Base-by-base conservation (phyloP, 169 alveolate genomes). In the Cryptosporidium sp. region DNA sequence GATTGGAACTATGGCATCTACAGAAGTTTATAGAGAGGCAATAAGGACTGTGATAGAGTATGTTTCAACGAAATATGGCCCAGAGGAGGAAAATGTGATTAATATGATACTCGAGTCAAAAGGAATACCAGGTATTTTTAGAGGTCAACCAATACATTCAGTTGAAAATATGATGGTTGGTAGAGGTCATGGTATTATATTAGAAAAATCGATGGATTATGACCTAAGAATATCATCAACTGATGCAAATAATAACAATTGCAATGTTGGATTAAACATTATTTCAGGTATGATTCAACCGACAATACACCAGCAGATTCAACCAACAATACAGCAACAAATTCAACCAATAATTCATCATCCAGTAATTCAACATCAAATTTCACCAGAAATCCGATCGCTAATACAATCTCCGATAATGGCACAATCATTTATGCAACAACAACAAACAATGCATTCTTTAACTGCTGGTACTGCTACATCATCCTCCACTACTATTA, bases 41-140 rank as follows among this genome's bases (percentile, higher is more conserved):
- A 39, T 80, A 23, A 43, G 74, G 33, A 33, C 55, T 16, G 59
- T 80, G 33, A 80, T 45, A 6, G 89, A 80, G 31, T 80, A 80
- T 48, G 52, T 80, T 26, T 62, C 59, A 23, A 80, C 69, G 1
- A 80, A 80, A 23, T 67, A 61, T 48, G 89, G 89, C 3, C 89
- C 71, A 26, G 75, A 80, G n/a, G 89, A 80, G 21, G 89, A 61
- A 26, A 48, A 50, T 18, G 74, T 80, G n/a, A 80, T 80, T 3
- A 65, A 80, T 33, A 41, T 65, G 68, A 80, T 80, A 61, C 18
- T 80, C 7, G 75, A 80, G 75, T 23, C 89, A 26, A 80, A 80
- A 50, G 89, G 89, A 12, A 80, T 80, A 18, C 86, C 86, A 21
- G 48, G 85, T 21, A 50, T 39, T 65, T 35, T 33, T 31, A 31